Conservation (phyloP, 2,329 filamentous ascomycete species). For the Fusarium subtropicale region DNA sequence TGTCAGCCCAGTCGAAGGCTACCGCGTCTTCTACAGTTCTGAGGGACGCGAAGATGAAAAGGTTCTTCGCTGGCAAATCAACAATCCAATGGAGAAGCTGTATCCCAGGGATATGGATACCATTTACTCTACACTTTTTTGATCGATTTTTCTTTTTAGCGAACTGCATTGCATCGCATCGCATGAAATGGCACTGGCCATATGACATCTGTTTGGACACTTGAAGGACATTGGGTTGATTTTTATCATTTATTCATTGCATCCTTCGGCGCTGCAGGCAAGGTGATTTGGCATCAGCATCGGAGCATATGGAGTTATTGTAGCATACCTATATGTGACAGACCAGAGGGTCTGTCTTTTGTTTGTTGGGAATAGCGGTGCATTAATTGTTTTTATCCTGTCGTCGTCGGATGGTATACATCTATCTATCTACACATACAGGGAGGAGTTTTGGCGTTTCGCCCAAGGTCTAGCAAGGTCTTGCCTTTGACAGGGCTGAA, state of each 20-base stretch:
- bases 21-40: constrained; percentile 46
- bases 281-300: constrained; percentile 30
- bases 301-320: constrained; percentile 26
- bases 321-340: constrained; percentile 28
- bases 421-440: constrained; percentile 28
- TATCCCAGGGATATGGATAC: constrained; percentile 55
- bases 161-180: background rate
- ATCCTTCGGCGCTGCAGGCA: constrained; percentile 38
- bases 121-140: constrained; percentile 50
- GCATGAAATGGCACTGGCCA: background rate
- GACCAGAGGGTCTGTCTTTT: constrained; percentile 19
- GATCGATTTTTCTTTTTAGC: constrained; percentile 14
- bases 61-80: constrained; percentile 52
- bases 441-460: constrained; percentile 30
- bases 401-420: constrained; percentile 37
- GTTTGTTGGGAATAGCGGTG: constrained; percentile 20
- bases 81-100: constrained; percentile 50
- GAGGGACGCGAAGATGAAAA: constrained; percentile 48
- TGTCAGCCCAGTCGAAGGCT: constrained; percentile 47
- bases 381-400: constrained; percentile 15
- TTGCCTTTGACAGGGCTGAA: constrained; percentile 11
- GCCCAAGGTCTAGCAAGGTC: constrained; percentile 8
- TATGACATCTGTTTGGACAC: constrained; percentile 12
- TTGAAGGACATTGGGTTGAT: constrained; percentile 2
- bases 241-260: constrained; percentile 25